Evolutionary conservation across 208 protist species (phyloP).

Genomic region (Trypanosomatidae sp.): DNA sequence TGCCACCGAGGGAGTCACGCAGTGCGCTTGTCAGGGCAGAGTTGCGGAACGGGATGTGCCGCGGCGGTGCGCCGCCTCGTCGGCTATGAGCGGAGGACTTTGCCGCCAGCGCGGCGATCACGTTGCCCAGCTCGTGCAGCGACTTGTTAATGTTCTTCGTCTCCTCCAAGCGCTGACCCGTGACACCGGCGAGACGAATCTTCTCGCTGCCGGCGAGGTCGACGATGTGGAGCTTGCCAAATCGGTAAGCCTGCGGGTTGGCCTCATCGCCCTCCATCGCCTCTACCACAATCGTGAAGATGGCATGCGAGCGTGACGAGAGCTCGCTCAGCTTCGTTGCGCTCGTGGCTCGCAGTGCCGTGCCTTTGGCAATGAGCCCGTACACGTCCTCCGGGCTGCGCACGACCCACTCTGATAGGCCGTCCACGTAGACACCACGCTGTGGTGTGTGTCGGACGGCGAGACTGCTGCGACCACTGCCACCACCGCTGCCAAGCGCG

Average conservation of each 20-base stretch:
- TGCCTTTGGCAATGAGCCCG: constrained; percentile 83
- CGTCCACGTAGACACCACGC: constrained; percentile 91
- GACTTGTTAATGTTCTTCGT: constrained; percentile 94
- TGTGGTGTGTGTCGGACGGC: constrained; percentile 70
- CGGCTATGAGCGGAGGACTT: too few species aligned
- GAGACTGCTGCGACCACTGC: constrained; percentile 23
- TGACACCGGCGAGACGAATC: constrained; percentile 78
- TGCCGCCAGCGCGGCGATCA: constrained; percentile 90
- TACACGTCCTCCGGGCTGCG: constrained; percentile 90
- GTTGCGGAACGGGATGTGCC: constrained; percentile 95
- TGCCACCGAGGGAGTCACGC: constrained; percentile 93
- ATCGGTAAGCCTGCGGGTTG: constrained; percentile 44
- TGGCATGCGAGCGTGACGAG: constrained; percentile 96
- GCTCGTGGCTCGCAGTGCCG: constrained; percentile 57
- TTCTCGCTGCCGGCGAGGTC: constrained; percentile 95
- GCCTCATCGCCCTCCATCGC: constrained; percentile 48
- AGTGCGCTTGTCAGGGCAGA: constrained; percentile 96
- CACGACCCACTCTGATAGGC: constrained; percentile 91
- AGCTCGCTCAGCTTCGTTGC: constrained; percentile 92
- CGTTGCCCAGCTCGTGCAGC: constrained; percentile 87
- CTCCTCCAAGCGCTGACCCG: constrained; percentile 73
- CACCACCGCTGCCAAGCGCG: too few species aligned
- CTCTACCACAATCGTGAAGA: constrained; percentile 88
- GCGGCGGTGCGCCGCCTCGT: too few species aligned
- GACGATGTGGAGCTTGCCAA: constrained; percentile 86